Evolutionary conservation across 495 filamentous ascomycete species (phyloP), one percentile per base, ranked within the genome.

Genomic region (Bryoglossum gracile): DNA sequence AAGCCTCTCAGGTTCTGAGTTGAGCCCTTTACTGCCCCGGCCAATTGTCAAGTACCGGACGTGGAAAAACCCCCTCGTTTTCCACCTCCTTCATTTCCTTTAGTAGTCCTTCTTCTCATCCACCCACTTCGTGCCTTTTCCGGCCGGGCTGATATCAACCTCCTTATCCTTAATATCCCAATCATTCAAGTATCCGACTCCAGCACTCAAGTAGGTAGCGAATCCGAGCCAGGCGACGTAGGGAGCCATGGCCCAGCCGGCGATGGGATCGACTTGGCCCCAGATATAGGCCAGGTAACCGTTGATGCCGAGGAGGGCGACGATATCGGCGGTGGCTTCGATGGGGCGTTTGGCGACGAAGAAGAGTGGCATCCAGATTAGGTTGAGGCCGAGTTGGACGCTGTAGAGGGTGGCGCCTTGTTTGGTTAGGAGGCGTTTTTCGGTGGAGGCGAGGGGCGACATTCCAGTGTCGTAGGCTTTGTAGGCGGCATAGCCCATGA

Each of bases 311-410:
- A 79, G 74, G 9, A 96, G 68, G 1, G 82, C 74, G 2, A 84
- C 68, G 40, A 94, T 82, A 67, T 96, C 86, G 3, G 73, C 76
- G 8, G 89, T 75, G 1, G 89, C 89, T 60, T 80, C 76, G 48
- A 81, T 74, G 2, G 88, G 86, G 19, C 77, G 74, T 32, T 78
- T 75, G 25, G 84, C 54, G 0, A 75, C 73, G 61, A 94, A 95
- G 74, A 96, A 97, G 8, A 95, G 75, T 1, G 91, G 91, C 87
- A 92, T 95, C 88, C 87, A 97, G 39, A 83, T 62, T 16, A 92
- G 67, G 62, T 96, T 95, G 11, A 95, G 66, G 16, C 71, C 83
- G 8, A 96, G 81, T 61, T 95, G 90, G 37, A 83, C 77, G 4
- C 83, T 84, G 70, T 94, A 96, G 13, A 94, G 73, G 0, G 82